These are phyloP conservation scores for Achaetomiella virescens DNA, from an alignment of 495 filamentous ascomycete genomes.

Conservation along the genomic window DNA sequence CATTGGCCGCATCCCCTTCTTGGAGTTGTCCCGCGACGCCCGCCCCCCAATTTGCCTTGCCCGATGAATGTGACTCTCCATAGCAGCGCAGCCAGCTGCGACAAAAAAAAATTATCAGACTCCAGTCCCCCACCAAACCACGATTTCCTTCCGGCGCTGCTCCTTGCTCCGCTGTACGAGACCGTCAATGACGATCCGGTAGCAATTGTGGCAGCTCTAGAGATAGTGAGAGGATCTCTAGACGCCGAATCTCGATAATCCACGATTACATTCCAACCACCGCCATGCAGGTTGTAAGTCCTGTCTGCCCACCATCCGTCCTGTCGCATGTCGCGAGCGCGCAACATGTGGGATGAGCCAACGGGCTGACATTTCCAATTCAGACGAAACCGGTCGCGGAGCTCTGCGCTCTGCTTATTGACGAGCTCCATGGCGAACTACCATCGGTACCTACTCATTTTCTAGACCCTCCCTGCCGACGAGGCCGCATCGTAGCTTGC, in stretches of 20 bases:
- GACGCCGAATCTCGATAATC: slow-evolving; percentile 38
- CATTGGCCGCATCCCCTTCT: slow-evolving; percentile 14
- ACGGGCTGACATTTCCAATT: background rate
- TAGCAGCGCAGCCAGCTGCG: slow-evolving; percentile 13
- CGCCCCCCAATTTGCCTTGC: slow-evolving; percentile 14
- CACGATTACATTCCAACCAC: slow-evolving; percentile 4
- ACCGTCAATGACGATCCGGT: slow-evolving; percentile 54
- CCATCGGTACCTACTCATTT: slow-evolving; percentile 62
- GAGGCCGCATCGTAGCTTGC: background rate
- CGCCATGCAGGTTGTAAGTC: slow-evolving; percentile 41
- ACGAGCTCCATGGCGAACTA: slow-evolving; percentile 82
- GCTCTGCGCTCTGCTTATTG: slow-evolving; percentile 82
- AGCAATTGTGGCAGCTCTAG: slow-evolving; percentile 62
- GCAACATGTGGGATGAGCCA: too few species aligned
- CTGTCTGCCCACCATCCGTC: background rate
- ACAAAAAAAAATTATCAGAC: slow-evolving; percentile 23
- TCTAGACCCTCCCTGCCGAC: background rate
- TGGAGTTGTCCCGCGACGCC: slow-evolving; percentile 19
- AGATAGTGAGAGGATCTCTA: slow-evolving; percentile 66
- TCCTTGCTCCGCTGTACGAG: slow-evolving; percentile 12
- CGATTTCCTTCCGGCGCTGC: slow-evolving; percentile 12
- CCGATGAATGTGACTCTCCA: slow-evolving; percentile 1
- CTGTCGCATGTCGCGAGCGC: background rate
- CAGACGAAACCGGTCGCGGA: slow-evolving; percentile 60
- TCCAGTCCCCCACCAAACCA: slow-evolving; percentile 28